A percentile compares a stretch with the other conserved stretches of the same genome.
phyloP scores from a whole-genome alignment of 768 basidiomycete genomes.

The Hypsizygus marmoreus region DNA sequence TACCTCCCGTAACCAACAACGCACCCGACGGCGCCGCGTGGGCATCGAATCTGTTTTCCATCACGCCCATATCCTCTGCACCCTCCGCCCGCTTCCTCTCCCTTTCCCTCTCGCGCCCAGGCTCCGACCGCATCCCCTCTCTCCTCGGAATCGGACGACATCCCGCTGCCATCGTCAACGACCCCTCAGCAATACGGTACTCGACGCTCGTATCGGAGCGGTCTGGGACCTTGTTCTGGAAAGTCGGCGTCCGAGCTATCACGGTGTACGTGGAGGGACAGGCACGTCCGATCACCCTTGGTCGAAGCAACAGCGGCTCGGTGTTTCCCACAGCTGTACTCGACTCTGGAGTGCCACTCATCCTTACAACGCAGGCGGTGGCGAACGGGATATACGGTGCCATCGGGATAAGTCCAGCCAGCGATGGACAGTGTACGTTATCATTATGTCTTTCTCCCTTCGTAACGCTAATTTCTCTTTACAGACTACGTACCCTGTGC shows the following conservation, averaged over 20 bases:
- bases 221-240: constrained; percentile 60
- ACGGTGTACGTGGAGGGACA: constrained; percentile 59
- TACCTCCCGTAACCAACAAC: constrained; percentile 52
- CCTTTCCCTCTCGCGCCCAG: constrained; percentile 68
- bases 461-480: background rate
- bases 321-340: constrained; percentile 65
- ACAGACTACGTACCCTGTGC: constrained; percentile 76
- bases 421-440: constrained; percentile 65
- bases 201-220: constrained; percentile 42
- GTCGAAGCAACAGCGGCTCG: constrained; percentile 38
- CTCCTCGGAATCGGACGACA: constrained; percentile 72
- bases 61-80: constrained; percentile 52
- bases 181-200: constrained; percentile 56
- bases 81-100: constrained; percentile 69
- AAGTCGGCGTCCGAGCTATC: constrained; percentile 55
- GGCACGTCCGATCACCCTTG: constrained; percentile 40
- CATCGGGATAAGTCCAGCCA: constrained; percentile 56
- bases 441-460: background rate
- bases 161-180: constrained; percentile 50
- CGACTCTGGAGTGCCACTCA: constrained; percentile 70
- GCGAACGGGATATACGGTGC: constrained; percentile 83
- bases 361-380: constrained; percentile 58
- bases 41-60: constrained; percentile 71
- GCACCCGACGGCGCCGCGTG: constrained; percentile 65
- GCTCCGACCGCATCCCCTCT: constrained; percentile 55